These are phyloP conservation scores for Hibiscus syriacus DNA, from an alignment of 345 rosid species.

Conservation along the genomic window DNA sequence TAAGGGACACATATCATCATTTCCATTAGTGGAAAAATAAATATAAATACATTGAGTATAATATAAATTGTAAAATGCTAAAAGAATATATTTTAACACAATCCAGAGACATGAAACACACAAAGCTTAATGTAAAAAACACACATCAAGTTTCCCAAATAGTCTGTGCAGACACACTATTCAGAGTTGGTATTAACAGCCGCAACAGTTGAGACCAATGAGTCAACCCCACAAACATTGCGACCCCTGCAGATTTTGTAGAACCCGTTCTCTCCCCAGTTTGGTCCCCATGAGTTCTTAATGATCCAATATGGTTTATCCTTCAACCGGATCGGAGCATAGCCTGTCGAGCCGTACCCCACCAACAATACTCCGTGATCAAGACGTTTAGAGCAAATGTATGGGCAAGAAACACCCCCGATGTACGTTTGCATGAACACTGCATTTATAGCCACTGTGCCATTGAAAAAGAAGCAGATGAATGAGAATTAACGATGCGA, in stretches of 20 bases:
- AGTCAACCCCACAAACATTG: constrained; percentile 85
- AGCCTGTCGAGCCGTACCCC: constrained; percentile 79
- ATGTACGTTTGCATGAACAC: constrained; percentile 91
- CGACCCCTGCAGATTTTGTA: constrained; percentile 86
- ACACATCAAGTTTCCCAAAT: not conserved
- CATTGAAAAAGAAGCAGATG: constrained; percentile 11
- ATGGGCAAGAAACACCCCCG: constrained; percentile 88
- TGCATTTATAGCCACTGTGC: constrained; percentile 76
- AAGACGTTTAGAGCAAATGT: constrained; percentile 67
- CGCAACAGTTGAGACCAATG: constrained; percentile 82
- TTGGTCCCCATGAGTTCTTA: constrained; percentile 93
- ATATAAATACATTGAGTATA: too few relatives aligned
- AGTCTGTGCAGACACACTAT: constrained; percentile 7
- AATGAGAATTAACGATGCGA: not conserved
- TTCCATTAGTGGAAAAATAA: too few relatives aligned
- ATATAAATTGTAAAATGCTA: too few relatives aligned
- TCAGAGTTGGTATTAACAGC: constrained; percentile 37
- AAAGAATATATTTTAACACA: too few relatives aligned
- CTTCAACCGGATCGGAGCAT: constrained; percentile 73
- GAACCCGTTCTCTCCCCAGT: constrained; percentile 89
- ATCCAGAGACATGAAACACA: too few relatives aligned
- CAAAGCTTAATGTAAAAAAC: too few relatives aligned
- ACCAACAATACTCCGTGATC: constrained; percentile 91
- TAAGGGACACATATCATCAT: too few relatives aligned
- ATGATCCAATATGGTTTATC: constrained; percentile 87